These are phyloP conservation scores for Thermothelomyces thermophilus DNA, from an alignment of 2,329 filamentous ascomycete species.

Conservation along the genomic window DNA sequence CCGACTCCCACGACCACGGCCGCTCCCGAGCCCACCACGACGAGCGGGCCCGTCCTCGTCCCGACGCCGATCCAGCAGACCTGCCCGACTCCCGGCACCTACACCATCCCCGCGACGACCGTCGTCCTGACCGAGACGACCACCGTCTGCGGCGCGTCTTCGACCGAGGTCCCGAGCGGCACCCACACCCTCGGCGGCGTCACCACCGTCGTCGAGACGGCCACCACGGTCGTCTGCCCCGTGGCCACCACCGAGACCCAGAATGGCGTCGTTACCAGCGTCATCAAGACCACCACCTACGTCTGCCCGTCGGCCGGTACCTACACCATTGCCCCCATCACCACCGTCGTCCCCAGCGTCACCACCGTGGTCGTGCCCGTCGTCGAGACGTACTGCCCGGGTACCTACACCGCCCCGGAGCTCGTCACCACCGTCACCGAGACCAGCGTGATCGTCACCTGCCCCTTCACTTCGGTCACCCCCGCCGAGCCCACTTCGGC, in stretches of 20 bases:
- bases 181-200: slow-evolving; percentile 66
- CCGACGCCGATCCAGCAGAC: slow-evolving; percentile 47
- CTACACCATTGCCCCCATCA: slow-evolving; percentile 66
- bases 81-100: slow-evolving; percentile 62
- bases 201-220: slow-evolving; percentile 60
- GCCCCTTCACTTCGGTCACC: slow-evolving; percentile 53
- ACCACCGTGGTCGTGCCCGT: slow-evolving; percentile 58
- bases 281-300: slow-evolving; percentile 63
- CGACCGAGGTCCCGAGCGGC: slow-evolving; percentile 56
- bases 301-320: slow-evolving; percentile 67
- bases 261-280: slow-evolving; percentile 55
- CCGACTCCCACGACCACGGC: slow-evolving; percentile 26
- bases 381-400: slow-evolving; percentile 57
- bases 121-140: slow-evolving; percentile 60
- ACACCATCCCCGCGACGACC: slow-evolving; percentile 70
- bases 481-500: slow-evolving; percentile 26
- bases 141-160: slow-evolving; percentile 58
- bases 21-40: slow-evolving; percentile 33
- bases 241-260: slow-evolving; percentile 58
- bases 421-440: slow-evolving; percentile 61
- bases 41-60: slow-evolving; percentile 40
- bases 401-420: slow-evolving; percentile 66
- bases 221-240: slow-evolving; percentile 64
- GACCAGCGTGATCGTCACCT: slow-evolving; percentile 62
- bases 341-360: slow-evolving; percentile 50